Conservation (phyloP, 768 basidiomycete species). For the Boletus insuetus region DNA sequence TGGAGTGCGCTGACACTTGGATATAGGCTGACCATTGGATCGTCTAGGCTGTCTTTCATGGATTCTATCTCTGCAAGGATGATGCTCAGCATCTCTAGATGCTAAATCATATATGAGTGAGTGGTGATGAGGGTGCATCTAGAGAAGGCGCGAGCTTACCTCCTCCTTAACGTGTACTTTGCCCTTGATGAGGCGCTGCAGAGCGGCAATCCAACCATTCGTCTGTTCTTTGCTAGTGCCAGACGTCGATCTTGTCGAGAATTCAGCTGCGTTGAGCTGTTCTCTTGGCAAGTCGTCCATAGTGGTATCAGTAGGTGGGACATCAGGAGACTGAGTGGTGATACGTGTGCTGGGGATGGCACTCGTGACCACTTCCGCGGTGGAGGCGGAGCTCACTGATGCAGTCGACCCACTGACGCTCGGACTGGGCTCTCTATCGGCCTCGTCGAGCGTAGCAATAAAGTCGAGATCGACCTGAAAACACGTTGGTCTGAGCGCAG, state of each 20-base stretch:
- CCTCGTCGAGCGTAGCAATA: slow-evolving; percentile 5
- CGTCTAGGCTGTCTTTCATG: slow-evolving; percentile 11
- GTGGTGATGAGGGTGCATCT: neutral
- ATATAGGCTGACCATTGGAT: slow-evolving; percentile 16
- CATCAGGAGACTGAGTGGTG: slow-evolving; percentile 20
- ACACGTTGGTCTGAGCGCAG: neutral
- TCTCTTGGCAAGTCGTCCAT: neutral
- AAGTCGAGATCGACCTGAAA: slow-evolving; percentile 15
- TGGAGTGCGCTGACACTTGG: neutral
- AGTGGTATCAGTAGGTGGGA: neutral
- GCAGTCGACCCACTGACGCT: slow-evolving; percentile 1
- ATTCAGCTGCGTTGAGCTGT: neutral
- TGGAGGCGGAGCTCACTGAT: slow-evolving; percentile 1
- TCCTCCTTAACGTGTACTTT: slow-evolving; percentile 23
- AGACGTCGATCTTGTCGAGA: neutral
- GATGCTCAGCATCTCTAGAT: slow-evolving; percentile 26
- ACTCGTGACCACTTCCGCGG: neutral
- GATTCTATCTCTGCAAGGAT: slow-evolving; percentile 32
- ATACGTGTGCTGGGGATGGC: slow-evolving; percentile 15
- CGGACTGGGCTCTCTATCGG: slow-evolving; percentile 1
- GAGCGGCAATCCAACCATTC: slow-evolving; percentile 13
- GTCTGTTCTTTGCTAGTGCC: slow-evolving; percentile 8
- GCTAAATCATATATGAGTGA: slow-evolving; percentile 13
- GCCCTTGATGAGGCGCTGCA: slow-evolving; percentile 33
- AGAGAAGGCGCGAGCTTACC: slow-evolving; percentile 6